Evolutionary conservation across 2,329 filamentous ascomycete genomes (phyloP), one percentile per base, ranked within the genome.

Genomic region (Diaporthe vexans): DNA sequence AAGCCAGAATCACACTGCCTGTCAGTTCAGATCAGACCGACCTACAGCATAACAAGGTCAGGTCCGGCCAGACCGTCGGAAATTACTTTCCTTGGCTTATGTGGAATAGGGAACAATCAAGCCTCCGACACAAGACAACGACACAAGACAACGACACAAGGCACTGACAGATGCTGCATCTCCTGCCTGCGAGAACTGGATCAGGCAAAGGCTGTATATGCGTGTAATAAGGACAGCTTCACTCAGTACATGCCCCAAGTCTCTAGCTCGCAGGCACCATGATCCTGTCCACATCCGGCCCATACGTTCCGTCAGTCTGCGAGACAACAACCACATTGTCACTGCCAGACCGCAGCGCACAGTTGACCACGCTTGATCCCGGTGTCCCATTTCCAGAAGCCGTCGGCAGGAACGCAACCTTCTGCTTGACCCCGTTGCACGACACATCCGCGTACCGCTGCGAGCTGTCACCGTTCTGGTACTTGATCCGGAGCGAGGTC

Each of bases 331-430:
- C 81, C 6, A 84, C 85, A 78, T 91, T 92, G 0, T 73, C 77
- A 7, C 75, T 78, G 0, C 89, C 89, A 3, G 81, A 78, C 71
- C 85, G 84, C 73, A 92, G 76, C 51, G 88, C 82, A 6, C 83
- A 85, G 72, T 88, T 85, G 75, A 91, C 76, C 1, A 85, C 82
- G 71, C 87, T 88, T 29, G 82, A 86, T 0, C 82, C 86, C 5
- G 82, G 83, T 21, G 67, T 51, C 19, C 72, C 72, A 33, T 85
- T 83, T 0, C 86, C 83, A 1, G 81, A 81, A 0, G 65, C 61
- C 11, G 86, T 85, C 0, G 89, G 89, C 71, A 92, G 76, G 76
- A 93, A 93, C 0, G 90, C 89, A 3, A 91, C 75, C 21, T 82
- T 83, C 15, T 79, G 78, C 2, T 80, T 78, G 26, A 83, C 84